These are phyloP conservation scores for Cyberlindnera subsufficiens DNA, from an alignment of 805 yeast species.

Conservation along the genomic window DNA sequence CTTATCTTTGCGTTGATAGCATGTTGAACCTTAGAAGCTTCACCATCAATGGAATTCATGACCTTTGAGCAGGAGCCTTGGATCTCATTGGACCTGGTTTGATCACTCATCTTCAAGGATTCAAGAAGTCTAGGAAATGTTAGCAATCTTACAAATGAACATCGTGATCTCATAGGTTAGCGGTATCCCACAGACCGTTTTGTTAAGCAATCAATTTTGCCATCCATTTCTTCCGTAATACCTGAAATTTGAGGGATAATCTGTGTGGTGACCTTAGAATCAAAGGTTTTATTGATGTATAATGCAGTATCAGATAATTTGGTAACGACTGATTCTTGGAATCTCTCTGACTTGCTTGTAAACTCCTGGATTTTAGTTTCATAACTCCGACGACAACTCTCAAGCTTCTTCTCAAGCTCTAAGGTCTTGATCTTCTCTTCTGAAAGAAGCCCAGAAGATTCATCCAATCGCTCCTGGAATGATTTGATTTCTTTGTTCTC, in stretches of 20 bases:
- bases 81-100: not conserved
- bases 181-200: conserved; percentile 6
- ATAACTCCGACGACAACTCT: conserved; percentile 14
- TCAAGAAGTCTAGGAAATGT: conserved; percentile 1
- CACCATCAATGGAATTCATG: not conserved
- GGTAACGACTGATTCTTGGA: conserved; percentile 2
- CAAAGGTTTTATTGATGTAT: not conserved
- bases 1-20: not conserved
- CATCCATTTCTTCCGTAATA: not conserved
- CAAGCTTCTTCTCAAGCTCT: conserved; percentile 22
- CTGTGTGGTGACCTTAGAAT: not conserved
- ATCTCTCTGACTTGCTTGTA: not conserved
- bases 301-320: conserved; percentile 3
- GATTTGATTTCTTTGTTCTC: conserved; percentile 29
- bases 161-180: not conserved
- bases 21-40: not conserved
- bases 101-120: conserved; percentile 1
- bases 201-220: conserved; percentile 3
- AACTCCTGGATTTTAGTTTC: conserved; percentile 9
- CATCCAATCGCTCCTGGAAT: conserved; percentile 33
- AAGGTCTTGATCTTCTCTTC: conserved; percentile 38
- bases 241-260: not conserved
- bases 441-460: conserved; percentile 38
- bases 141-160: not conserved
- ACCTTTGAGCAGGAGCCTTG: not conserved